Conservation (phyloP, 768 basidiomycete genomes). For the Lentinula guzmanii region DNA sequence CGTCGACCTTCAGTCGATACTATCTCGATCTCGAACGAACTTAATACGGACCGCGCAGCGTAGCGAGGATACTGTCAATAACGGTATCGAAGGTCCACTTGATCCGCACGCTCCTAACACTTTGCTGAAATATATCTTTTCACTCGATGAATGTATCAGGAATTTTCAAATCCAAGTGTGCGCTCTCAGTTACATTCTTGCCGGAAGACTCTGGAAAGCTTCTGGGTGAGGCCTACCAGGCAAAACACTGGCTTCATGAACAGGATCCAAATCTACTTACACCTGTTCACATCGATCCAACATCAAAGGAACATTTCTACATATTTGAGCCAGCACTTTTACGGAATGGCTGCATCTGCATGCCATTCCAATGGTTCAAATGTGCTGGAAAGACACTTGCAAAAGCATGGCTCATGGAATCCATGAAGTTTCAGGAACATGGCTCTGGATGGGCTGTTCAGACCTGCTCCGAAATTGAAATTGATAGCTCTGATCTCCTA, state of each 20-base stretch:
- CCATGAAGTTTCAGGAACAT: neutral
- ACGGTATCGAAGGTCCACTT: too few relatives aligned
- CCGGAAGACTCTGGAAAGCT: slow-evolving; percentile 24
- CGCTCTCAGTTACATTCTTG: slow-evolving; percentile 21
- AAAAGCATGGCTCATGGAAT: slow-evolving; percentile 12
- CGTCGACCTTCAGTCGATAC: too few relatives aligned
- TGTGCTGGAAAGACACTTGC: slow-evolving; percentile 9
- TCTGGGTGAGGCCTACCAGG: slow-evolving; percentile 19
- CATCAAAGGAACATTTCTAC: slow-evolving; percentile 19
- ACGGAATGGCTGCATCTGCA: slow-evolving; percentile 7
- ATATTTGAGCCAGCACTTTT: slow-evolving; percentile 22
- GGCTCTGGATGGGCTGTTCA: slow-evolving; percentile 15
- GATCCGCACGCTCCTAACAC: too few relatives aligned
- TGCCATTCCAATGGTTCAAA: slow-evolving; percentile 21
- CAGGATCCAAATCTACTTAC: slow-evolving; percentile 14
- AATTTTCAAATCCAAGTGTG: slow-evolving; percentile 31
- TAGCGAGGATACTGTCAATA: too few relatives aligned
- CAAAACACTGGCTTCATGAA: slow-evolving; percentile 21
- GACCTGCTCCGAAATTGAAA: slow-evolving; percentile 1
- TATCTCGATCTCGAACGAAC: too few relatives aligned
- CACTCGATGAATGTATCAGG: slow-evolving; percentile 14
- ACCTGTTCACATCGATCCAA: slow-evolving; percentile 18
- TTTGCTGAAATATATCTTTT: too few relatives aligned
- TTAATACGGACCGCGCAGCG: too few relatives aligned
- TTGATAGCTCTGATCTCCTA: slow-evolving; percentile 8